Evolutionary conservation across 192 early-diverging fungal genomes (phyloP).

Genomic region (Geranomyces variabilis): DNA sequence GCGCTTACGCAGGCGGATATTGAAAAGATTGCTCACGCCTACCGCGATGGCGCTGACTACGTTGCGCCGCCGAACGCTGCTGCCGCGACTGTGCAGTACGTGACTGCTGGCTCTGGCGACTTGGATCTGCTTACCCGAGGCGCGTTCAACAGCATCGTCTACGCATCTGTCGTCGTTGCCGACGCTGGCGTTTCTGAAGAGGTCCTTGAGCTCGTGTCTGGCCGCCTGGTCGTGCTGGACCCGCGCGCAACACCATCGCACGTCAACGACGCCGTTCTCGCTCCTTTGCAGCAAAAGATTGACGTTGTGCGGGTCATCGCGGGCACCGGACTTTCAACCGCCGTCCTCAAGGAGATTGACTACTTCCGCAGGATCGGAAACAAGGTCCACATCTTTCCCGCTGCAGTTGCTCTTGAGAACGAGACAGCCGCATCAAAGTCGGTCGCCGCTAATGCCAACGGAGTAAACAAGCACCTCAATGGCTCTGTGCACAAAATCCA

Average conservation of each 20-base stretch:
- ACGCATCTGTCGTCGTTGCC: conserved; percentile 79
- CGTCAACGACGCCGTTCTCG: conserved; percentile 42
- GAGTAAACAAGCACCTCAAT: neutral
- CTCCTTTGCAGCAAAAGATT: conserved; percentile 72
- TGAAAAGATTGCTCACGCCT: conserved; percentile 62
- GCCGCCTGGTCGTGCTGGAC: conserved; percentile 18
- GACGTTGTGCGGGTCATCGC: conserved; percentile 83
- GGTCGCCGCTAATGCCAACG: neutral
- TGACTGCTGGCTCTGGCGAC: conserved; percentile 85
- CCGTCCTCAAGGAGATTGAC: conserved; percentile 76
- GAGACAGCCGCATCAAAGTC: neutral
- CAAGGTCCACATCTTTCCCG: conserved; percentile 10
- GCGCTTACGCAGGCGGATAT: conserved; percentile 67
- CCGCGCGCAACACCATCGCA: neutral
- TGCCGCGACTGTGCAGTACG: conserved; percentile 31
- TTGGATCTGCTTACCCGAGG: conserved; percentile 78
- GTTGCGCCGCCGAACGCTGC: neutral
- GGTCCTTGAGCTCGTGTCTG: conserved; percentile 52
- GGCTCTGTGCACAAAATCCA: neutral
- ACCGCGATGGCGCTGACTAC: conserved; percentile 37
- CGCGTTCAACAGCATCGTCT: conserved; percentile 52
- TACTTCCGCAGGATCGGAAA: conserved; percentile 72
- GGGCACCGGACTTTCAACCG: conserved; percentile 87
- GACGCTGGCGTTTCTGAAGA: conserved; percentile 78
- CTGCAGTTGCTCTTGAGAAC: neutral